Evolutionary conservation across 495 filamentous ascomycete genomes (phyloP).

Genomic region (Xylaria bambusicola): DNA sequence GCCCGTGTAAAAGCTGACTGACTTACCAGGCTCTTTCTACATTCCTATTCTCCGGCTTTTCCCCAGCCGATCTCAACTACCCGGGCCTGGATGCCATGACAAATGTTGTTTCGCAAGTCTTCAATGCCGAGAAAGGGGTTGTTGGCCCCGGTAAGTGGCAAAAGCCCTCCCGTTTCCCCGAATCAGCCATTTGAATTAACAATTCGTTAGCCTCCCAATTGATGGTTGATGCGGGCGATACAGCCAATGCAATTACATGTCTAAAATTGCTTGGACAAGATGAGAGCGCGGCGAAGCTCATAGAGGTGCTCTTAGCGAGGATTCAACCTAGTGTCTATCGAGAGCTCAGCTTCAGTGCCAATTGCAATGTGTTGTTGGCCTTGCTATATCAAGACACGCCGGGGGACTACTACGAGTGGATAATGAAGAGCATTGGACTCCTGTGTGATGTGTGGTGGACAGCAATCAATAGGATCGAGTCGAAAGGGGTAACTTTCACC

Average conservation of each 20-base stretch:
- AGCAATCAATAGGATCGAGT: background rate
- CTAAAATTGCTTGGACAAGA: background rate
- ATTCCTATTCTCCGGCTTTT: background rate
- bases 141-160: background rate
- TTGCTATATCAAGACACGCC: background rate
- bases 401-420: background rate
- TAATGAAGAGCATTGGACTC: background rate
- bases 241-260: background rate
- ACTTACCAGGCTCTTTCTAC: background rate
- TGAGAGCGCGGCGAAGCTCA: background rate
- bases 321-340: background rate
- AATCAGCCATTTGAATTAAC: background rate
- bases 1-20: background rate
- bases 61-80: background rate
- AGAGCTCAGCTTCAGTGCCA: background rate
- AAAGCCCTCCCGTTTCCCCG: background rate
- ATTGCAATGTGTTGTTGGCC: background rate
- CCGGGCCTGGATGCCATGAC: background rate
- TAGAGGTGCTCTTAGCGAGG: background rate
- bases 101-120: background rate
- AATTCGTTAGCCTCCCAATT: background rate
- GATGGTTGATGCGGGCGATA: background rate
- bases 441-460: background rate
- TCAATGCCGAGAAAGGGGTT: background rate
- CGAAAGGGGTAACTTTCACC: background rate